These are phyloP conservation scores for Annulohypoxylon moriforme DNA, from an alignment of 495 filamentous ascomycete species.

Conservation along the genomic window DNA sequence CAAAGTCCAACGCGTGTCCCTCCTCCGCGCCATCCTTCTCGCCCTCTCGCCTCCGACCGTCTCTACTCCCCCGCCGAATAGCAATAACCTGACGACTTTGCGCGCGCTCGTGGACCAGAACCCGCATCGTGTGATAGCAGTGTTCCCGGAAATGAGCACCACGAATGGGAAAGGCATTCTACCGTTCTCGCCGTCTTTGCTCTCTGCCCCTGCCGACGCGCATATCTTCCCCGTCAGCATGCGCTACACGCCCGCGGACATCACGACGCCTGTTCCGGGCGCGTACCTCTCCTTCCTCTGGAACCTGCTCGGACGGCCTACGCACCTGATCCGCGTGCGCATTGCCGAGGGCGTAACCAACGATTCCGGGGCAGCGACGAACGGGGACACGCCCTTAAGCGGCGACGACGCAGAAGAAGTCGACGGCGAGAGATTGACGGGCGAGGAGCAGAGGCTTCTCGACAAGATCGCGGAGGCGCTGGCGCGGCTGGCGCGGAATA, in stretches of 20 bases:
- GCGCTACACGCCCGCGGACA: slow-evolving; percentile 86
- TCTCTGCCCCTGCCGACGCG: slow-evolving; percentile 68
- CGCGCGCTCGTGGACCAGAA: slow-evolving; percentile 70
- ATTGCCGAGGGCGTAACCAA: slow-evolving; percentile 79
- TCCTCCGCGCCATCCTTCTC: slow-evolving; percentile 76
- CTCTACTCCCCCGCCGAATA: slow-evolving; percentile 50
- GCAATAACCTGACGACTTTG: slow-evolving; percentile 65
- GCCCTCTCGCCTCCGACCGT: slow-evolving; percentile 74
- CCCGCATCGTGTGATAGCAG: slow-evolving; percentile 78
- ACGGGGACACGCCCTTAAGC: slow-evolving; percentile 45
- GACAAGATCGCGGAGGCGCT: slow-evolving; percentile 85
- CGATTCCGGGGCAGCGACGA: slow-evolving; percentile 49
- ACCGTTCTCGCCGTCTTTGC: slow-evolving; percentile 78
- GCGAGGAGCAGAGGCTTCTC: slow-evolving; percentile 70
- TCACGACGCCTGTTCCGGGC: slow-evolving; percentile 89
- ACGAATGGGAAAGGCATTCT: slow-evolving; percentile 95
- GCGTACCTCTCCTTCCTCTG: slow-evolving; percentile 78
- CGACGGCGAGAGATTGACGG: slow-evolving; percentile 57
- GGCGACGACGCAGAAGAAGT: slow-evolving; percentile 50
- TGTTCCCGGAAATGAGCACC: slow-evolving; percentile 93
- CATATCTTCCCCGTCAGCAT: slow-evolving; percentile 91
- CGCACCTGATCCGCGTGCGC: slow-evolving; percentile 88
- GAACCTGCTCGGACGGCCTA: slow-evolving; percentile 84
- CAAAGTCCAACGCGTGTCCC: slow-evolving; percentile 78
- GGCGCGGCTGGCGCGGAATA: slow-evolving; percentile 90